These are phyloP conservation scores for Fomitiporia mediterranea DNA, from an alignment of 1,284 basidiomycete species.

Conservation along the genomic window DNA sequence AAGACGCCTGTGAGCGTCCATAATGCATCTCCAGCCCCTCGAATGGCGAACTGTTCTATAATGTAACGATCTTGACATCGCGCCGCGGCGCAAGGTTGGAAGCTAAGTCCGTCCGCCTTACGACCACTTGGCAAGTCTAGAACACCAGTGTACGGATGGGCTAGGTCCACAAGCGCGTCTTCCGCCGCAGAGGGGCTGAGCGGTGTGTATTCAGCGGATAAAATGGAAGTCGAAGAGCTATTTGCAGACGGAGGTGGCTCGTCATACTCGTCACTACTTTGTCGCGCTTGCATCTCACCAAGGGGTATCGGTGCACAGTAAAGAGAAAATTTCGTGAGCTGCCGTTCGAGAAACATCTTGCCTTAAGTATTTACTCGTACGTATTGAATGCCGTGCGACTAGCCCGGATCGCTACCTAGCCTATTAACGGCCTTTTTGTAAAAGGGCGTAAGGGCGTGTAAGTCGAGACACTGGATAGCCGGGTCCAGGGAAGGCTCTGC, in stretches of 20 bases:
- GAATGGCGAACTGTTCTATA: slow-evolving; percentile 25
- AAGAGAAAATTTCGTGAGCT: no score
- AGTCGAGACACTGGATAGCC: neutral
- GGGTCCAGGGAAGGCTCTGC: slow-evolving; percentile 1
- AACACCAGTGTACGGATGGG: slow-evolving; percentile 20
- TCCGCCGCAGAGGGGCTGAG: slow-evolving; percentile 4
- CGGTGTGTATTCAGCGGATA: slow-evolving; percentile 10
- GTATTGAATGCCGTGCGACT: neutral
- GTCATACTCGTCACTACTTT: neutral
- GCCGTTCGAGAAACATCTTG: no score
- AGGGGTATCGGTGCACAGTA: no score
- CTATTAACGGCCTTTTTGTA: no score
- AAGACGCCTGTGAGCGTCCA: slow-evolving; percentile 32
- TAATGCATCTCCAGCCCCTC: slow-evolving; percentile 16
- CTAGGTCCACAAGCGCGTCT: slow-evolving; percentile 19
- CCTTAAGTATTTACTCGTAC: neutral
- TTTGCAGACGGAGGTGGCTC: slow-evolving; percentile 7
- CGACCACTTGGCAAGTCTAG: slow-evolving; percentile 9
- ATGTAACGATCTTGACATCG: slow-evolving; percentile 30
- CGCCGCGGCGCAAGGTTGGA: slow-evolving; percentile 29
- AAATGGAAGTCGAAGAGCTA: slow-evolving; percentile 8
- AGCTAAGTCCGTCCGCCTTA: slow-evolving; percentile 25
- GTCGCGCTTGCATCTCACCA: neutral
- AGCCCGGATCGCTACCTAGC: no score
- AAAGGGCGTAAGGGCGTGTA: neutral